phyloP scores from a whole-genome alignment of 352 stramenopile genomes.

The Pythium volutum region DNA sequence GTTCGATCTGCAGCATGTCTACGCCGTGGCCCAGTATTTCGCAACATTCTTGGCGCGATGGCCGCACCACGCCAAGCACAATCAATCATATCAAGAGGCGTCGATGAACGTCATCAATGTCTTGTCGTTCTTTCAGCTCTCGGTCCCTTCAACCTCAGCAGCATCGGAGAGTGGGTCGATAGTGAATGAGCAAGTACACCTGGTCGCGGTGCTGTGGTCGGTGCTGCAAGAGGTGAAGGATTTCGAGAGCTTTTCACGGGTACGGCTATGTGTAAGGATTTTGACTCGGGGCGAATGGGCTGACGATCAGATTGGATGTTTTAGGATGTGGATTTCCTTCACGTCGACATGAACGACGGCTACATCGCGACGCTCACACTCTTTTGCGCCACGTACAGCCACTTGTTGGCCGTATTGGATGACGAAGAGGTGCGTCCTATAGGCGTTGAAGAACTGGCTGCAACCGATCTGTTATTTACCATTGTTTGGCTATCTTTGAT shows the following conservation, averaged over 20 bases:
- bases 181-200: slow-evolving; percentile 23
- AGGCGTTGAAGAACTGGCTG: not conserved
- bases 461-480: not conserved
- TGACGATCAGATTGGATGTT: not conserved
- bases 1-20: slow-evolving; percentile 47
- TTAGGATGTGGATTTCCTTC: slow-evolving; percentile 46
- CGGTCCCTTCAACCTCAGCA: slow-evolving; percentile 4
- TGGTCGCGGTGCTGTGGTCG: slow-evolving; percentile 59
- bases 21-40: slow-evolving; percentile 41
- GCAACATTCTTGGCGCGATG: slow-evolving; percentile 59
- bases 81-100: slow-evolving; percentile 21
- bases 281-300: not conserved
- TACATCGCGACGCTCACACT: slow-evolving; percentile 49
- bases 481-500: not conserved
- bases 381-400: slow-evolving; percentile 60
- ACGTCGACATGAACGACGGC: slow-evolving; percentile 33
- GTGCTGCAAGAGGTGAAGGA: slow-evolving; percentile 52
- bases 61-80: slow-evolving; percentile 36
- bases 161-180: not conserved
- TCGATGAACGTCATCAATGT: slow-evolving; percentile 59
- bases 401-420: slow-evolving; percentile 62
- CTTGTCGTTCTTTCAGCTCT: slow-evolving; percentile 49
- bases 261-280: slow-evolving; percentile 18
- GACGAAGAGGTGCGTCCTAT: slow-evolving; percentile 53
- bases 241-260: slow-evolving; percentile 53